Base-by-base conservation (phyloP, 768 basidiomycete genomes). In the Amanita pseudoporphyria region DNA sequence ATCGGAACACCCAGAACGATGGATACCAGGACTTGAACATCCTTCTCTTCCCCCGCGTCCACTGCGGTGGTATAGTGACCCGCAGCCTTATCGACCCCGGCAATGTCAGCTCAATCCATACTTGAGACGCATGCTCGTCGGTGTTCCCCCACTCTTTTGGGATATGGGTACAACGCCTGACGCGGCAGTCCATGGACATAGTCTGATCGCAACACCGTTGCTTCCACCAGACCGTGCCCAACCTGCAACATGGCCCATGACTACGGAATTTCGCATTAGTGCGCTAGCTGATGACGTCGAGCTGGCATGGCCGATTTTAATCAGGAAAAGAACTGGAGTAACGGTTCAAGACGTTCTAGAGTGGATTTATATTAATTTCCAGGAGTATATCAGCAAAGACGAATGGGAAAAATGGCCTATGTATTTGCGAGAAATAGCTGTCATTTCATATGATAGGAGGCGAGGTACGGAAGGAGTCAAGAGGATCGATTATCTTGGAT, bases 1-100 rank as follows among this genome's bases (percentile, higher is more conserved):
- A n/a, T 39, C 33, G 4, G 53, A 53, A 9, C 69, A 69, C 50
- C 71, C 72, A 7, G 74, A 78, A 49, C 64, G 64, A 19, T 80
- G 77, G 78, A 61, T 75, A 19, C 62, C 68, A 6, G 76, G 74
- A 5, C 45, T 72, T 41, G 59, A 66, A 44, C 78, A 79, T 45
- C 71, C 71, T 7, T 50, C 49, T 6, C 38, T 52, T 9, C 51
- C 51, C 6, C 51, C 51, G 14, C 51, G 42, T 9, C 51, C 51
- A 13, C 26, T 10, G 26, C 32, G 37, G 10, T 52, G 51, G 51
- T 19, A 14, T 6, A 6, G 10, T 21, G 37, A 38, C 38, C 51
- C 51, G 26, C 7, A 14, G 5, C 42, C 51, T 22, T 46, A 37
- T 26, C 35, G 32, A 16, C 26, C 51, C 9, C 13, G 43, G 33